Evolutionary conservation across 257 asterid genomes (phyloP).

Genomic region (Nicotiana knightiana): DNA sequence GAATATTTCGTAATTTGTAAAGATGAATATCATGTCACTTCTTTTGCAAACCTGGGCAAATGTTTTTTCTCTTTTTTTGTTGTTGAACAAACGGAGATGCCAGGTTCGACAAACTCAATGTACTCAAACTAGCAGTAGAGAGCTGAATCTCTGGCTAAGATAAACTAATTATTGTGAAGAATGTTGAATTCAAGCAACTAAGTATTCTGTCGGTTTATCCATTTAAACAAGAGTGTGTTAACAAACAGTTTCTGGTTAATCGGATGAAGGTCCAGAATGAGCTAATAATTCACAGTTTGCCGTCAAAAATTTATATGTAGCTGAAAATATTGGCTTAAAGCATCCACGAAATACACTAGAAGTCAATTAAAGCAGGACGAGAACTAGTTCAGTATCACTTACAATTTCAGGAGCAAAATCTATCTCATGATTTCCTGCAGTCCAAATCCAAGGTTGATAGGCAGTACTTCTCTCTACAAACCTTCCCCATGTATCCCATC

Average conservation of each 20-base stretch:
- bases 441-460: constrained; percentile 96
- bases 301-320: background rate
- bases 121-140: background rate
- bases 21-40: background rate
- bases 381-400: constrained; percentile 8
- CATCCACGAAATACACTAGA: background rate
- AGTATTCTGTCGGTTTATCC: background rate
- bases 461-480: constrained; percentile 78
- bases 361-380: background rate
- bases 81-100: background rate
- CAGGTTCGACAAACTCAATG: background rate
- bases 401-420: constrained; percentile 81
- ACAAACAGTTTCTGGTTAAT: background rate
- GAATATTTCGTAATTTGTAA: background rate
- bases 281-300: background rate
- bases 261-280: background rate
- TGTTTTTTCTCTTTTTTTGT: background rate
- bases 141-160: background rate
- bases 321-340: background rate
- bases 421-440: constrained; percentile 77
- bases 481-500: constrained; percentile 95
- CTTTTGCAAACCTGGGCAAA: background rate
- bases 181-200: background rate
- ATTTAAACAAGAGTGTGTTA: background rate
- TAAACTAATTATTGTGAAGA: background rate